phyloP scores from a whole-genome alignment of 208 protist species.

The Acanthamoeba culbertsoni region DNA sequence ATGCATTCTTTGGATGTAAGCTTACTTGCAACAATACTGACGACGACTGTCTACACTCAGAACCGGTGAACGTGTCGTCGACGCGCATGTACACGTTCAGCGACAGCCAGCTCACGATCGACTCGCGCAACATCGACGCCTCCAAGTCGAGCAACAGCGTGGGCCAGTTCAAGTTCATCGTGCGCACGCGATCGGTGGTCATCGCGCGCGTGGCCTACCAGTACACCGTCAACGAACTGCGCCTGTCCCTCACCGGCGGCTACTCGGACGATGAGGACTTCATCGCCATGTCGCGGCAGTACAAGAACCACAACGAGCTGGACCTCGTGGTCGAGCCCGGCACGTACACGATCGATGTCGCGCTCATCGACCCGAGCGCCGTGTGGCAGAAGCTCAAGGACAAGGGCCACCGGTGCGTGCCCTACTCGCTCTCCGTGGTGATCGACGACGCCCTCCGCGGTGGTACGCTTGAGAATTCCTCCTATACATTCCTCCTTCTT shows the following conservation, averaged over 20 bases:
- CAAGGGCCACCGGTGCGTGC: slow-evolving; percentile 1
- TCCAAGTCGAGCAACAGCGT: background rate
- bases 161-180: background rate
- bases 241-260: background rate
- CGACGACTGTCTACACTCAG: background rate
- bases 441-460: background rate
- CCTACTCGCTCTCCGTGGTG: slow-evolving; percentile 26
- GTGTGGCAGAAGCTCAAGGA: background rate
- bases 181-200: background rate
- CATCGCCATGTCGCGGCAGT: background rate
- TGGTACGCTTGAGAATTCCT: too few species aligned
- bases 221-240: slow-evolving; percentile 36
- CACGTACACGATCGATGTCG: background rate
- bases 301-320: slow-evolving; percentile 54
- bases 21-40: background rate
- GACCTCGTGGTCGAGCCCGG: background rate
- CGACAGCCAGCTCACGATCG: background rate
- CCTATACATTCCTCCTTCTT: too few species aligned
- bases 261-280: background rate
- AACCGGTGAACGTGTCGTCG: background rate
- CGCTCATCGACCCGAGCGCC: background rate
- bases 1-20: background rate
- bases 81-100: background rate
- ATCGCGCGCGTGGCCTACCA: slow-evolving; percentile 7
- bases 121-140: background rate